Evolutionary conservation across 176 grass and related monocot genomes (phyloP).

Genomic region (Oryza punctata): DNA sequence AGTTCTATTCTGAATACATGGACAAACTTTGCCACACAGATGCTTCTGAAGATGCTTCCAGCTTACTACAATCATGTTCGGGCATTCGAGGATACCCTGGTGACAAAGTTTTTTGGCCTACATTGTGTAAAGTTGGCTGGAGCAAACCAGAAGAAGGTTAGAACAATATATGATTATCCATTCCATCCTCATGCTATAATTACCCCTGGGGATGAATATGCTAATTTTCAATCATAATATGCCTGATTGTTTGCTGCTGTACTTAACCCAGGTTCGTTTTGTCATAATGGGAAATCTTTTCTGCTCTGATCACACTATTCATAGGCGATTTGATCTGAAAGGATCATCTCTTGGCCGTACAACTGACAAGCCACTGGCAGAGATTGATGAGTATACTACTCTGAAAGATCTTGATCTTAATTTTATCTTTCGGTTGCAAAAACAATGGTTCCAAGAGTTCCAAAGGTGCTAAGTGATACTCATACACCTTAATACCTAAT

Average conservation of each 20-base stretch:
- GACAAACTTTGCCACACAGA: conserved; percentile 47
- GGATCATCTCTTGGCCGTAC: conserved; percentile 84
- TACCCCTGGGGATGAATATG: conserved; percentile 4
- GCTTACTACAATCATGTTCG: conserved; percentile 89
- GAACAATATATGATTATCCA: conserved; percentile 20
- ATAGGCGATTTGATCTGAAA: conserved; percentile 94
- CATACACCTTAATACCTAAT: conserved; percentile 31
- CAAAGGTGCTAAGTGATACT: conserved; percentile 47
- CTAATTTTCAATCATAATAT: conserved; percentile 20
- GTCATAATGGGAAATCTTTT: conserved; percentile 98
- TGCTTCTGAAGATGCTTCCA: conserved; percentile 90
- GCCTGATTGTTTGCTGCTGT: conserved; percentile 31
- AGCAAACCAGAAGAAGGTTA: conserved; percentile 80
- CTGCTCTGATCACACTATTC: conserved; percentile 79
- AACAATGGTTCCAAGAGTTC: conserved; percentile 80
- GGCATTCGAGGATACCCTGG: conserved; percentile 72
- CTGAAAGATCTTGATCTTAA: conserved; percentile 98
- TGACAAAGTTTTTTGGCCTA: conserved; percentile 89
- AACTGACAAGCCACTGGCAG: conserved; percentile 69
- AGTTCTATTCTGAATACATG: conserved; percentile 14
- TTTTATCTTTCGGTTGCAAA: conserved; percentile 80
- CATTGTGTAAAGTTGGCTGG: conserved; percentile 88
- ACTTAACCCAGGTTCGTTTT: conserved; percentile 76
- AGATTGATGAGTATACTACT: conserved; percentile 92
- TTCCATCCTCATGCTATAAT: background rate